phyloP scores from a whole-genome alignment of 768 basidiomycete species.

The Boletellus sp. region DNA sequence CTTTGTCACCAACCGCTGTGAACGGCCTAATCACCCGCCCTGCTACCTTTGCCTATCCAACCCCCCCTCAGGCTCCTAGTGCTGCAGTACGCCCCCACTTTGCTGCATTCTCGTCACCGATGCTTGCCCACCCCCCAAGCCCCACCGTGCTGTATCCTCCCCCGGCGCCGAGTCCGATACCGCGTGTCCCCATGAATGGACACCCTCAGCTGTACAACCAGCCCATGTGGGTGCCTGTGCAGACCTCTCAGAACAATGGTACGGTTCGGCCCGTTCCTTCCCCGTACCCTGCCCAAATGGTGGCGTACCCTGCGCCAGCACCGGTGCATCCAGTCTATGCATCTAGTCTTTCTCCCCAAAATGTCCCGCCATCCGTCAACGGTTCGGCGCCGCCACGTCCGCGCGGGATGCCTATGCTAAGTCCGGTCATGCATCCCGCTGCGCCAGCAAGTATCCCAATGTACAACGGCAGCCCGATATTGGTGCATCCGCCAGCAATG shows the following conservation, averaged over 20 bases:
- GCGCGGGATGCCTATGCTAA: slow-evolving; percentile 59
- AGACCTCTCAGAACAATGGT: slow-evolving; percentile 41
- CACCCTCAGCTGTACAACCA: slow-evolving; percentile 57
- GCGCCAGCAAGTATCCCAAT: slow-evolving; percentile 42
- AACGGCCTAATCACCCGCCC: slow-evolving; percentile 30
- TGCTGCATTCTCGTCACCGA: slow-evolving; percentile 59
- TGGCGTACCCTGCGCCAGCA: slow-evolving; percentile 60
- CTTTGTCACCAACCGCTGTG: slow-evolving; percentile 49
- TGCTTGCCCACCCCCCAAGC: slow-evolving; percentile 69
- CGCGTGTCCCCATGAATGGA: slow-evolving; percentile 61
- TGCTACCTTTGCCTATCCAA: slow-evolving; percentile 29
- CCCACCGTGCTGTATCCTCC: slow-evolving; percentile 66
- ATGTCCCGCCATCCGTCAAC: slow-evolving; percentile 26
- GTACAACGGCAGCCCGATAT: slow-evolving; percentile 65
- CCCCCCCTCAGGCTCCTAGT: slow-evolving; percentile 43
- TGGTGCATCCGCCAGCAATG: slow-evolving; percentile 55
- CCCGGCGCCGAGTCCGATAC: slow-evolving; percentile 60
- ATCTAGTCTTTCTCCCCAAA: slow-evolving; percentile 39
- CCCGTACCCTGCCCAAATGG: slow-evolving; percentile 62
- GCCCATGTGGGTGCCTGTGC: slow-evolving; percentile 63
- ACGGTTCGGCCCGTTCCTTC: slow-evolving; percentile 55
- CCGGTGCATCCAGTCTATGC: slow-evolving; percentile 46
- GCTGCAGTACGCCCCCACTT: slow-evolving; percentile 54
- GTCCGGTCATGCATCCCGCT: slow-evolving; percentile 68
- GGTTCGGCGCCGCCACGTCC: slow-evolving; percentile 38